Percentiles rank a stretch among this genome's conserved stretches.
Evolutionary conservation across 495 filamentous ascomycete species (phyloP).

Genomic region (Annulohypoxylon bovei): DNA sequence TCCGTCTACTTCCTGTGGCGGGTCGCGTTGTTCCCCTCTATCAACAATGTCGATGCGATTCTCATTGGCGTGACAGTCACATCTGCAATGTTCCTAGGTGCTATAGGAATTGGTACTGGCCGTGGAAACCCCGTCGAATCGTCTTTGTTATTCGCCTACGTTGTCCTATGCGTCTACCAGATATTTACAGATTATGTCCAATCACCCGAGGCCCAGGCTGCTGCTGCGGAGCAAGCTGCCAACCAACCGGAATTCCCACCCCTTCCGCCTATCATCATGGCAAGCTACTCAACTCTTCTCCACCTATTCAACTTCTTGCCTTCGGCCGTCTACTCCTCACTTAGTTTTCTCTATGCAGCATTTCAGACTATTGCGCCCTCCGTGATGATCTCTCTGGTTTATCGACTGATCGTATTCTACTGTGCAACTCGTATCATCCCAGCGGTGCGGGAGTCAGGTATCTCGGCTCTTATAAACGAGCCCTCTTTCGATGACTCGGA

Average conservation of each 20-base stretch:
- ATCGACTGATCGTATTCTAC: conserved; percentile 93
- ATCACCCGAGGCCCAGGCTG: conserved; percentile 67
- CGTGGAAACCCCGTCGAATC: conserved; percentile 96
- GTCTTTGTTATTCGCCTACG: conserved; percentile 94
- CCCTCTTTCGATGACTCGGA: conserved; percentile 86
- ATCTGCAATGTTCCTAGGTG: conserved; percentile 88
- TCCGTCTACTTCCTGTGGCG: conserved; percentile 97
- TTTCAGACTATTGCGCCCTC: conserved; percentile 93
- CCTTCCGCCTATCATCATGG: conserved; percentile 96
- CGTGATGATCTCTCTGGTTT: conserved; percentile 91
- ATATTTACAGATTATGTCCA: conserved; percentile 98
- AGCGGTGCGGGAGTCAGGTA: conserved; percentile 85
- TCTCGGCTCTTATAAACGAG: conserved; percentile 82
- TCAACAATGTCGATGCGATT: conserved; percentile 91
- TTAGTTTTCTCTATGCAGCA: conserved; percentile 87
- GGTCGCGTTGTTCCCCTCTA: conserved; percentile 90
- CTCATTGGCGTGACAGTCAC: conserved; percentile 92
- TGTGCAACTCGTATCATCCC: conserved; percentile 96
- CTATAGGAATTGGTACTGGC: conserved; percentile 93
- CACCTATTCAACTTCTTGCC: conserved; percentile 86
- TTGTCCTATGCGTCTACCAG: conserved; percentile 97
- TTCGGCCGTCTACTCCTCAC: conserved; percentile 80
- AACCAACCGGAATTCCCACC: conserved; percentile 86
- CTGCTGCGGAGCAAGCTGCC: conserved; percentile 56
- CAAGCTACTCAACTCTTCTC: conserved; percentile 91